Evolutionary conservation across 495 filamentous ascomycete genomes (phyloP).

Genomic region (Neurospora sp.): DNA sequence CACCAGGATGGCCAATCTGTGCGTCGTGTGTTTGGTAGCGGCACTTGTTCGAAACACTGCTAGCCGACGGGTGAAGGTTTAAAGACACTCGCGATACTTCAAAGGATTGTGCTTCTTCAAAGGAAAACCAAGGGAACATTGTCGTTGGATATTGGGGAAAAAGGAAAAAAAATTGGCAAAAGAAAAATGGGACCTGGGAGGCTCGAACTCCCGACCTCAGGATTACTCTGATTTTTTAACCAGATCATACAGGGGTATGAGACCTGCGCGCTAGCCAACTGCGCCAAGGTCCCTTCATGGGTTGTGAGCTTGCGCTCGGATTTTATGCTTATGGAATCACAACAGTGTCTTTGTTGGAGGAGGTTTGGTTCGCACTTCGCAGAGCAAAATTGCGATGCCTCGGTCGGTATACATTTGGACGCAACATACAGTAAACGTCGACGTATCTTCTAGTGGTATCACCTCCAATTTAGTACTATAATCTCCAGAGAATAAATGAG

Average conservation of each 20-base stretch:
- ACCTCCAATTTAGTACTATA: neutral
- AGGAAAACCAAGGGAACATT: neutral
- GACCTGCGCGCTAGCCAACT: conserved; percentile 14
- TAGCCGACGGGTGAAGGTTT: neutral
- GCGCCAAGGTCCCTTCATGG: conserved; percentile 4
- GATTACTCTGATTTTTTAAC: conserved; percentile 9
- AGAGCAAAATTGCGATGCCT: neutral
- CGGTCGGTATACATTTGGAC: too few species aligned
- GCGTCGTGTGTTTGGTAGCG: neutral
- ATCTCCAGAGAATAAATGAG: neutral
- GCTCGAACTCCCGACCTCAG: conserved; percentile 15
- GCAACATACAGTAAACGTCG: neutral
- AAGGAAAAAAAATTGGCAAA: neutral
- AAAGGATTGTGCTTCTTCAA: neutral
- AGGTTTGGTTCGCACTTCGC: neutral
- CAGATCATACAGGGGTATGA: conserved; percentile 11
- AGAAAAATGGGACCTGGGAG: conserved; percentile 9
- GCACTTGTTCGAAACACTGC: neutral
- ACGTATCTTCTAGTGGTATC: neutral
- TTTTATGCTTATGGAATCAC: neutral
- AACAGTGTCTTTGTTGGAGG: neutral
- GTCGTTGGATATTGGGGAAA: neutral
- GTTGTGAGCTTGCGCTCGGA: neutral
- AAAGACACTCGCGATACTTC: neutral
- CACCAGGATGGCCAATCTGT: neutral